A percentile compares a stretch with the other conserved stretches of the same genome.
These are phyloP conservation scores for Aquilaria yunnanensis DNA, from an alignment of 345 rosid species.

Conservation along the genomic window DNA sequence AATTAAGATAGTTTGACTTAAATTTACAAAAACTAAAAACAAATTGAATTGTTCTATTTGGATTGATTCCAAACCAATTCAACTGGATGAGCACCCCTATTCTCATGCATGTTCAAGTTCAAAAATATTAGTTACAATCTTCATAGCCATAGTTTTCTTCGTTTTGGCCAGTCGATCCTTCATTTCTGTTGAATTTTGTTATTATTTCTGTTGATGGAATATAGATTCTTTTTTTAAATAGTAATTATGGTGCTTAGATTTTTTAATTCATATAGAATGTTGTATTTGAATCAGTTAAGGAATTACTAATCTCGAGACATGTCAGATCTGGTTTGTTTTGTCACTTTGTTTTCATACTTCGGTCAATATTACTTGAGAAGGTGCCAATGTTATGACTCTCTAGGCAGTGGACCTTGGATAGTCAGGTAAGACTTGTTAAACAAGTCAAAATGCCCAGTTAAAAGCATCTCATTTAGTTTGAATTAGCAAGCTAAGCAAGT, in stretches of 20 bases:
- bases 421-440: no score
- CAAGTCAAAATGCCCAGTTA: no score
- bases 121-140: conserved; percentile 61
- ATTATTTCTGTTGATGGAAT: not conserved
- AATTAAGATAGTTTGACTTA: no score
- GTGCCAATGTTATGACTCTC: no score
- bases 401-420: no score
- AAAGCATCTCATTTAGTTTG: no score
- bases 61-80: no score
- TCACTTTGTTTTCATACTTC: conserved; percentile 1
- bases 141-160: conserved; percentile 89
- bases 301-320: conserved; percentile 43
- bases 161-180: conserved; percentile 66
- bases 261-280: conserved; percentile 46
- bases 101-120: conserved; percentile 48
- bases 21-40: no score
- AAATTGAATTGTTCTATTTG: no score
- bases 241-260: conserved; percentile 9
- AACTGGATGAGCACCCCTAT: no score
- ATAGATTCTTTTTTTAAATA: conserved; percentile 1
- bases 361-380: no score
- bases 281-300: conserved; percentile 63
- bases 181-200: not conserved
- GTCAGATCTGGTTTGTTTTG: conserved; percentile 32
- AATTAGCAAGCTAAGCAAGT: no score